Percentiles rank a stretch among this genome's conserved stretches.
These are phyloP conservation scores for Exutisphaerella laricina DNA, from an alignment of 2,329 filamentous ascomycete genomes.

Conservation along the genomic window DNA sequence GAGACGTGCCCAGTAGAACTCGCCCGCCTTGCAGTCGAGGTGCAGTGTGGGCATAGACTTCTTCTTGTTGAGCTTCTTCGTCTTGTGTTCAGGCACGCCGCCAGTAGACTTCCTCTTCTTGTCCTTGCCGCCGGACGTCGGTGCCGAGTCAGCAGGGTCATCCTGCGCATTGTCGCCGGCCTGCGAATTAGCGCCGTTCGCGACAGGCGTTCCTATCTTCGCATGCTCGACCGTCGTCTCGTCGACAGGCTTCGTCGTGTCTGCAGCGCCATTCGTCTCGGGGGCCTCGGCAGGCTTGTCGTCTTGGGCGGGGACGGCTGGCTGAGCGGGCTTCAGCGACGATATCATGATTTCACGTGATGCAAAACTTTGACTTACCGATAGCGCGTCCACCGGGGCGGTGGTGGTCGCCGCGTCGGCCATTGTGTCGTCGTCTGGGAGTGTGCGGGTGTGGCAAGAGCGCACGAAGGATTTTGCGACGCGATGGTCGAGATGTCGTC, in stretches of 20 bases:
- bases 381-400: conserved; percentile 25
- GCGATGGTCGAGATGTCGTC: conserved; percentile 17
- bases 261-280: conserved; percentile 24
- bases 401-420: conserved; percentile 28
- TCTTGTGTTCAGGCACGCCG: conserved; percentile 60
- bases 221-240: conserved; percentile 26
- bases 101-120: conserved; percentile 56
- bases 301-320: conserved; percentile 11
- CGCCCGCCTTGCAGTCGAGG: conserved; percentile 78
- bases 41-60: conserved; percentile 63
- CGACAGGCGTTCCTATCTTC: conserved; percentile 24
- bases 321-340: conserved; percentile 24
- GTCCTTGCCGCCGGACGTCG: conserved; percentile 28
- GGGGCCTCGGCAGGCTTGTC: conserved; percentile 19
- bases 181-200: conserved; percentile 21
- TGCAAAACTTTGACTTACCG: conserved; percentile 21
- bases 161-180: conserved; percentile 21
- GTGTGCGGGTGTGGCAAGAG: conserved; percentile 7
- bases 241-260: conserved; percentile 21
- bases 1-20: conserved; percentile 87
- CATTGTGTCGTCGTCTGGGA: conserved; percentile 23
- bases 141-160: conserved; percentile 21
- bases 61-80: conserved; percentile 75
- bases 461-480: conserved; percentile 22
- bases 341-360: conserved; percentile 13